Percentiles rank a stretch among this genome's conserved stretches.
phyloP scores from a whole-genome alignment of 2,329 filamentous ascomycete genomes.

The Fragosphaeria purpurea region DNA sequence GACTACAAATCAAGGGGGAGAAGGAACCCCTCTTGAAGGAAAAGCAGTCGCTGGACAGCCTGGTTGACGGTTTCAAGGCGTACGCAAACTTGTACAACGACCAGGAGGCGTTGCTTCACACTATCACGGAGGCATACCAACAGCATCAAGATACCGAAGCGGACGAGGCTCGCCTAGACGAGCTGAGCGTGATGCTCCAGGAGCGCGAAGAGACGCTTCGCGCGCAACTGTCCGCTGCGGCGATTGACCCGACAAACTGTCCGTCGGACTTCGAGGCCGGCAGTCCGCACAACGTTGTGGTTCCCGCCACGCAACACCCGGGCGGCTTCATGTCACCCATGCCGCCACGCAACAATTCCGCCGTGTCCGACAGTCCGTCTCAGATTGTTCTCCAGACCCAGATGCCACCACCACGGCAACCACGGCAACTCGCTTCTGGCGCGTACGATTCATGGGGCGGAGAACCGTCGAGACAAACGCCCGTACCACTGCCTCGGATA shows the following conservation, averaged over 20 bases:
- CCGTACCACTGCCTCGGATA: neutral
- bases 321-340: conserved; percentile 18
- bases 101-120: conserved; percentile 35
- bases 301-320: conserved; percentile 35
- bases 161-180: conserved; percentile 40
- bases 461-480: neutral
- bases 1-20: conserved; percentile 37
- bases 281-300: conserved; percentile 22
- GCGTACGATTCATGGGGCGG: neutral
- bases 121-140: conserved; percentile 40
- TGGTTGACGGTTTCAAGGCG: conserved; percentile 31
- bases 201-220: conserved; percentile 33
- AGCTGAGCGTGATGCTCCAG: conserved; percentile 35
- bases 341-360: conserved; percentile 23
- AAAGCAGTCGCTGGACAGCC: conserved; percentile 31
- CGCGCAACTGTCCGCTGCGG: conserved; percentile 31
- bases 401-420: conserved; percentile 13
- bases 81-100: conserved; percentile 33
- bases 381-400: conserved; percentile 46
- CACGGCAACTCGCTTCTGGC: neutral
- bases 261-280: conserved; percentile 13
- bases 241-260: conserved; percentile 24
- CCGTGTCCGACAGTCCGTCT: conserved; percentile 25
- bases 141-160: conserved; percentile 41
- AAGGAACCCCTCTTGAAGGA: conserved; percentile 38